Evolutionary conservation across 805 yeast genomes (phyloP).

Genomic region (Hanseniaspora taiwanica): DNA sequence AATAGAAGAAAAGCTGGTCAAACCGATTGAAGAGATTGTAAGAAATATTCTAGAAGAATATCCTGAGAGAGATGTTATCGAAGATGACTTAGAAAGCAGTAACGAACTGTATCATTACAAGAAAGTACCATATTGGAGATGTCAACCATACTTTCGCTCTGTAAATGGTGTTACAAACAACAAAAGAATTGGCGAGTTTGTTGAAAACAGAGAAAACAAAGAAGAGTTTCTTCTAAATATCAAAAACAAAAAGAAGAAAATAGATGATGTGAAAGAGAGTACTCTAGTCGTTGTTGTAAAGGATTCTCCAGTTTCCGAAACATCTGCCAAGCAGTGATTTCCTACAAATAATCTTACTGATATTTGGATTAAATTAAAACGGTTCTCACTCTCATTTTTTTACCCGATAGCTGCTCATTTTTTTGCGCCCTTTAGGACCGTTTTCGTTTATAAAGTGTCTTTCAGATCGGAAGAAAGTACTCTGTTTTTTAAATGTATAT

Average conservation of each 20-base stretch:
- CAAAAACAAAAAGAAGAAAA: slow-evolving; percentile 4
- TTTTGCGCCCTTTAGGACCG: no score
- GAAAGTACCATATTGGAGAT: slow-evolving; percentile 85
- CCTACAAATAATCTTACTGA: background rate
- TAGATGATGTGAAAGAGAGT: no score
- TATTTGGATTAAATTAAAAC: no score
- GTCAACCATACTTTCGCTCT: slow-evolving; percentile 88
- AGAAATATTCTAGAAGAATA: slow-evolving; percentile 39
- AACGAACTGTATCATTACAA: slow-evolving; percentile 32
- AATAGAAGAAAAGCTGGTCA: slow-evolving; percentile 35
- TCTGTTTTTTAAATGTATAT: no score
- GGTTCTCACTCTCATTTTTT: no score
- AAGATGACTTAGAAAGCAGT: slow-evolving; percentile 1
- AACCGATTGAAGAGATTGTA: slow-evolving; percentile 56
- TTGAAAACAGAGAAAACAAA: slow-evolving; percentile 11
- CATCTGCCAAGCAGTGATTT: background rate
- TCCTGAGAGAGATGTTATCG: slow-evolving; percentile 32
- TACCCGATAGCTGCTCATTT: no score
- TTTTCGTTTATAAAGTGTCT: no score
- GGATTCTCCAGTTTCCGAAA: background rate
- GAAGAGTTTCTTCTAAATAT: slow-evolving; percentile 5
- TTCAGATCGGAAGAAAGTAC: no score
- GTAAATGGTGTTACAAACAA: slow-evolving; percentile 66
- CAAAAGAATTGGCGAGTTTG: slow-evolving; percentile 21
- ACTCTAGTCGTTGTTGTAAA: no score